Base-by-base conservation (phyloP, 305 asterid species). In the Solanum aculeatissimum region DNA sequence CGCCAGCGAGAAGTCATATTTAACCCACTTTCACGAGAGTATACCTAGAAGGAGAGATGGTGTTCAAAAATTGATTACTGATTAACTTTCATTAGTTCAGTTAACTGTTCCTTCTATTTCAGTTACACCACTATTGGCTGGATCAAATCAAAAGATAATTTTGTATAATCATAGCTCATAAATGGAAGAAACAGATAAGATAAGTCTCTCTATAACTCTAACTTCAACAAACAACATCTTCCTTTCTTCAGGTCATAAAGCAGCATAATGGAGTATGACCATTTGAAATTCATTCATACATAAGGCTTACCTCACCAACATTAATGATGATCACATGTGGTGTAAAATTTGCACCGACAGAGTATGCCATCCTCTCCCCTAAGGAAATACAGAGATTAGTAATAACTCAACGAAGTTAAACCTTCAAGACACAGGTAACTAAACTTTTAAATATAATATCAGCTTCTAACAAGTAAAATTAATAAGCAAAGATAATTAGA, bases 311-410 rank as follows among this genome's bases (percentile, higher is more conserved):
- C 98, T 95, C 98, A 81, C 99, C 99, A 6, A 93, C 69, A 90
- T 93, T 94, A 60, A 97, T 96, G 81, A 95, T 91, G 86, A 97
- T 89, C 90, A 93, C 93, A 60, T 97, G 98, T 5, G 98, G 97
- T 8, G 91, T 90, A 89, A 97, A 92, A 87, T 91, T 91, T 88
- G 93, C 98, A 82, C 96, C 93, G 32, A 45, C 90, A 27, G 98
- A 90, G 85, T 71, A 84, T 60, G 91, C 81, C 83, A 78, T 85
- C 78, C 84, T 83, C 53, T 88, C 91, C 77, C 97, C 98, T 92
- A 51, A 40, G 88, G 68, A 85, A 51, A 80, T 80, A 83, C 38
- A 66, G 84, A 85, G 53, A 83, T 83, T 79, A 83, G 65, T 54
- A 83, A 62, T 75, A 71, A 84, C 78, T 84, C 55, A 14, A 69